Evolutionary conservation across 306 rosid species (phyloP).

Genomic region (Calophaca sinica): DNA sequence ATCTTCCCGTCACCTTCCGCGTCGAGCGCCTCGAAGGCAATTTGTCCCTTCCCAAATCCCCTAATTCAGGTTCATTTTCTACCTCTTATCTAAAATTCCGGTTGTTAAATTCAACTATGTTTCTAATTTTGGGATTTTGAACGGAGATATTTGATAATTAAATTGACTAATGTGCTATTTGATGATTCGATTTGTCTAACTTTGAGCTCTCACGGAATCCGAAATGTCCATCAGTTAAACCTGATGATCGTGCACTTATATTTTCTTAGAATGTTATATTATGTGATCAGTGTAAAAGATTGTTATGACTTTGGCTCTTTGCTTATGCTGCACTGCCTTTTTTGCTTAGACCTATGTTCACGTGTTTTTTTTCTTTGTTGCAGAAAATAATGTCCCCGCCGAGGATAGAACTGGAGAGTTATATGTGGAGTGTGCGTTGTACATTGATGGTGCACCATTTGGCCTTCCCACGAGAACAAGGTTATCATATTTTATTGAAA

Average conservation of each 20-base stretch:
- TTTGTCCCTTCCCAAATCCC: conserved; percentile 61
- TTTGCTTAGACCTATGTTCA: conserved; percentile 16
- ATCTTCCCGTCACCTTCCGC: conserved; percentile 85
- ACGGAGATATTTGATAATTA: neutral
- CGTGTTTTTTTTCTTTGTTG: conserved; percentile 12
- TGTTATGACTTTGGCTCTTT: conserved; percentile 18
- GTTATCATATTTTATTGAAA: conserved; percentile 47
- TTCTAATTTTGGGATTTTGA: conserved; percentile 36
- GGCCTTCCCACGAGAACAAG: conserved; percentile 94
- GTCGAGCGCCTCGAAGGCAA: conserved; percentile 82
- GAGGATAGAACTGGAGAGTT: conserved; percentile 80
- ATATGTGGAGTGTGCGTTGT: conserved; percentile 86
- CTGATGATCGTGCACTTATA: neutral
- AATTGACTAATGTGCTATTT: conserved; percentile 7
- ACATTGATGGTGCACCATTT: conserved; percentile 91
- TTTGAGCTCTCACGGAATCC: neutral
- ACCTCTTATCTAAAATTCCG: neutral
- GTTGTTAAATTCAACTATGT: neutral
- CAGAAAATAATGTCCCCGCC: conserved; percentile 61
- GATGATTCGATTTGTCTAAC: neutral
- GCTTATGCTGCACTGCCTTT: conserved; percentile 3
- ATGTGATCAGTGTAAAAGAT: neutral
- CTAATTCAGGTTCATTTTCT: conserved; percentile 54
- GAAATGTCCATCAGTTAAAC: conserved; percentile 11
- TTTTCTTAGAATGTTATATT: conserved; percentile 11